Evolutionary conservation across 306 rosid species (phyloP).

Genomic region (Begonia masoniana): DNA sequence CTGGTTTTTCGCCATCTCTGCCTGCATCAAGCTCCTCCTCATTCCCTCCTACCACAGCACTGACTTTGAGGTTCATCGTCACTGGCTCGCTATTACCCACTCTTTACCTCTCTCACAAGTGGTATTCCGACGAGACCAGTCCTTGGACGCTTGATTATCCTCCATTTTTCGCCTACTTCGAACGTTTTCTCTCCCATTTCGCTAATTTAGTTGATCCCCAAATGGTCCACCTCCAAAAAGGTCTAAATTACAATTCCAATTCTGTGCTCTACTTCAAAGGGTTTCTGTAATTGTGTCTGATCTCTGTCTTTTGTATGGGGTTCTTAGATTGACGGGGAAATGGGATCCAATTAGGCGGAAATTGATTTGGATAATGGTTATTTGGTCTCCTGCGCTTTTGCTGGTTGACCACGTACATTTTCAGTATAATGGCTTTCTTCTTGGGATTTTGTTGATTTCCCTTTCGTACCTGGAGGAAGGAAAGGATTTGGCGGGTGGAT

Average conservation of each 20-base stretch:
- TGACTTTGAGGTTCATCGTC: slow-evolving; percentile 84
- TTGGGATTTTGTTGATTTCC: slow-evolving; percentile 75
- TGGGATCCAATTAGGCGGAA: slow-evolving; percentile 38
- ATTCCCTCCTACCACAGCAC: slow-evolving; percentile 75
- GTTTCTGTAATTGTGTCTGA: slow-evolving; percentile 51
- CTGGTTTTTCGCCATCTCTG: slow-evolving; percentile 55
- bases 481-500: slow-evolving; percentile 76
- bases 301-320: slow-evolving; percentile 59
- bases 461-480: slow-evolving; percentile 79
- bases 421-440: slow-evolving; percentile 86
- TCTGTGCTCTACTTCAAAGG: slow-evolving; percentile 57
- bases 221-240: slow-evolving; percentile 56
- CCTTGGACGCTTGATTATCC: slow-evolving; percentile 94
- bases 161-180: slow-evolving; percentile 70
- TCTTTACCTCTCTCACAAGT: slow-evolving; percentile 75
- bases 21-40: slow-evolving; percentile 66
- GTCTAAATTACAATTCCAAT: slow-evolving; percentile 44
- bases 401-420: slow-evolving; percentile 86
- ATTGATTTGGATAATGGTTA: slow-evolving; percentile 47
- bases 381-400: slow-evolving; percentile 90
- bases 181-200: slow-evolving; percentile 46
- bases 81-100: slow-evolving; percentile 74
- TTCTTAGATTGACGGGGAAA: slow-evolving; percentile 34
- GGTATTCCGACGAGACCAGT: slow-evolving; percentile 82
- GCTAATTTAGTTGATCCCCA: slow-evolving; percentile 53